Evolutionary conservation across 306 rosid species (phyloP).

Genomic region (Trifolium fragiferum): DNA sequence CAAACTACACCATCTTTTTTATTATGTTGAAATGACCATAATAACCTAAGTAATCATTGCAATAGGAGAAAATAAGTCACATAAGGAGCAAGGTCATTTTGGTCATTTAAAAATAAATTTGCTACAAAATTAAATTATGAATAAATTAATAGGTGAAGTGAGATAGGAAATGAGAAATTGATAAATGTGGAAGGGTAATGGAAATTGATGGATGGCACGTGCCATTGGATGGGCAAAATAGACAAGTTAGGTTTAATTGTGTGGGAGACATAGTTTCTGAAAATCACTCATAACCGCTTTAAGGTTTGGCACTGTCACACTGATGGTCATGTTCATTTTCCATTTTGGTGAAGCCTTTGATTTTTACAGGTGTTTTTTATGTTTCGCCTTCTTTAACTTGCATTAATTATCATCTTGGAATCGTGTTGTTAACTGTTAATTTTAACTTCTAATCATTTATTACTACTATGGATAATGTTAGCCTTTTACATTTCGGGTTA

Average conservation of each 20-base stretch:
- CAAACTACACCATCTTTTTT: constrained; percentile 59
- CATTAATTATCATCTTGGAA: constrained; percentile 34
- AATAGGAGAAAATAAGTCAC: not conserved
- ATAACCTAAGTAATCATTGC: constrained; percentile 55
- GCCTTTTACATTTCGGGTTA: not conserved
- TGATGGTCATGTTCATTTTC: constrained; percentile 58
- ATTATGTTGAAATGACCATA: constrained; percentile 43
- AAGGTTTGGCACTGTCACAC: constrained; percentile 66
- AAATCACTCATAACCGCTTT: constrained; percentile 69
- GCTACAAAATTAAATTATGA: constrained; percentile 13
- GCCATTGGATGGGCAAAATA: constrained; percentile 54
- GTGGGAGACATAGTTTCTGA: constrained; percentile 53
- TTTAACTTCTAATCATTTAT: constrained; percentile 38
- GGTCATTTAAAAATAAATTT: not conserved
- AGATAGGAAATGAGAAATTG: constrained; percentile 40
- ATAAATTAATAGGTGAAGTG: constrained; percentile 53
- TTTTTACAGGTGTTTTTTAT: constrained; percentile 59
- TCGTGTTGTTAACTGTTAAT: constrained; percentile 33
- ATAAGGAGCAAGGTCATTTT: constrained; percentile 35
- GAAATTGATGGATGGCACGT: constrained; percentile 59
- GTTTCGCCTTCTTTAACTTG: constrained; percentile 44
- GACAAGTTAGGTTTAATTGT: constrained; percentile 61
- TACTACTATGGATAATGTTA: constrained; percentile 7
- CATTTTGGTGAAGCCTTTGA: constrained; percentile 50
- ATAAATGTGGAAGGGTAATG: constrained; percentile 35